Evolutionary conservation across 2,329 filamentous ascomycete genomes (phyloP).

Genomic region (Cercospora janseana): DNA sequence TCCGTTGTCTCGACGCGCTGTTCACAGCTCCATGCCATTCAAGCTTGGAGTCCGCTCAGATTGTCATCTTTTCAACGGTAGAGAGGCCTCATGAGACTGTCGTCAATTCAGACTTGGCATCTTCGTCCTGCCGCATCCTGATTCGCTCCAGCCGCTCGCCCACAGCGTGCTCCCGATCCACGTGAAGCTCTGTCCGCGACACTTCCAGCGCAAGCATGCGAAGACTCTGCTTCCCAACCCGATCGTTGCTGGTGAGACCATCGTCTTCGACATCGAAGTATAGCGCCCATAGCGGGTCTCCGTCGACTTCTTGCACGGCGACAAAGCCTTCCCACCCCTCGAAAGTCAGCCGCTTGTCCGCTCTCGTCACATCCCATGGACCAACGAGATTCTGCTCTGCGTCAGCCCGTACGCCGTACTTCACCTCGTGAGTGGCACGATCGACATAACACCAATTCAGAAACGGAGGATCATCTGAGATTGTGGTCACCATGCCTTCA

Average conservation of each 20-base stretch:
- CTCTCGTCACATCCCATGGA: conserved; percentile 78
- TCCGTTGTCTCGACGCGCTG: no score
- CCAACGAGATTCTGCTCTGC: conserved; percentile 69
- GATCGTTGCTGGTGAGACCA: conserved; percentile 38
- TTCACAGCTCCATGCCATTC: no score
- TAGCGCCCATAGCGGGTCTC: conserved; percentile 50
- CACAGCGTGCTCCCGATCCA: conserved; percentile 28
- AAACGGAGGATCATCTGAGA: conserved; percentile 56
- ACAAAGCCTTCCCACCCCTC: conserved; percentile 59
- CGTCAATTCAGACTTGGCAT: conserved; percentile 13
- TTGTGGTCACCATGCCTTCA: conserved; percentile 47
- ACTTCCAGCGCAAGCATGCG: conserved; percentile 36
- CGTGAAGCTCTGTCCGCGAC: conserved; percentile 33
- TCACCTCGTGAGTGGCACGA: conserved; percentile 58
- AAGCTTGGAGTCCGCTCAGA: no score
- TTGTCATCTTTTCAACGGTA: no score
- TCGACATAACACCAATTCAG: conserved; percentile 69
- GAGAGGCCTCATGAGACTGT: conserved; percentile 20
- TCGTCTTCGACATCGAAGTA: conserved; percentile 51
- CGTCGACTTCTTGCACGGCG: conserved; percentile 50
- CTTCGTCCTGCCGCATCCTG: conserved; percentile 15
- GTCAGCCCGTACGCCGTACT: conserved; percentile 58
- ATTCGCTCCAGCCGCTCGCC: conserved; percentile 33
- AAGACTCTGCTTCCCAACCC: conserved; percentile 29
- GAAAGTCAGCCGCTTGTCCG: conserved; percentile 54